Evolutionary conservation across 768 basidiomycete genomes (phyloP), one percentile per base, ranked within the genome.

Genomic region (Cubamyces sp.): DNA sequence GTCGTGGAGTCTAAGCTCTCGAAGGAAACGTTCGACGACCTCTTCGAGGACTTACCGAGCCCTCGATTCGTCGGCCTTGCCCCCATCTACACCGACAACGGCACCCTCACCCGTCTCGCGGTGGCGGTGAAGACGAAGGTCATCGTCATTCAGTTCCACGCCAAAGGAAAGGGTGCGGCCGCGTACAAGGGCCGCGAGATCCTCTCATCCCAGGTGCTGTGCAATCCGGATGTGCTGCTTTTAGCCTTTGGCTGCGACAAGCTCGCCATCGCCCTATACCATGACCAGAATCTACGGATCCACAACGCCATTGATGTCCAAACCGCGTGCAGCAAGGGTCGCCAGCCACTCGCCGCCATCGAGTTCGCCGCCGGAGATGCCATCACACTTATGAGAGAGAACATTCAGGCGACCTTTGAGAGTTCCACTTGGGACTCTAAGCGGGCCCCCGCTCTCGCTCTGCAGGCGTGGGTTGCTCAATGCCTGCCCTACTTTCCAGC

Each of bases 301-400:
- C 68, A 71, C 7, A 77, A 80, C 30, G 85, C 77, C n/a, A 70
- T 87, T 41, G 85, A 88, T 66, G 78, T 89, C 21, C 85, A 87
- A 64, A 82, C 82, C 4, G 80, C 76, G 3, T 81, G 81, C 65
- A 74, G 74, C 9, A 62, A 43, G 15, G 51, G 19, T 11, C 37
- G 64, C 28, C 39, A 57, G 12, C 81, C 84, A 5, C 54, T 79
- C 7, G 71, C 70, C 1, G 74, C 79, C 0, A 79, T 87, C 64
- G 69, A 75, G 63, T 75, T 61, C 37, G 70, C 68, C 28, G 54
- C 70, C 28, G 61, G 51, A 2, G 67, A 70, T 9, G 43, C 41
- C 28, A 43, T 53, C 40, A 39, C 53, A 18, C 48, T 73, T 28
- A 63, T 64, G 50, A 30, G 53, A 0, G 64, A 61, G 3, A 76